A percentile compares a stretch with the other conserved stretches of the same genome.
Conservation (phyloP, 2,329 filamentous ascomycete species). For the Fusarium humuli region DNA sequence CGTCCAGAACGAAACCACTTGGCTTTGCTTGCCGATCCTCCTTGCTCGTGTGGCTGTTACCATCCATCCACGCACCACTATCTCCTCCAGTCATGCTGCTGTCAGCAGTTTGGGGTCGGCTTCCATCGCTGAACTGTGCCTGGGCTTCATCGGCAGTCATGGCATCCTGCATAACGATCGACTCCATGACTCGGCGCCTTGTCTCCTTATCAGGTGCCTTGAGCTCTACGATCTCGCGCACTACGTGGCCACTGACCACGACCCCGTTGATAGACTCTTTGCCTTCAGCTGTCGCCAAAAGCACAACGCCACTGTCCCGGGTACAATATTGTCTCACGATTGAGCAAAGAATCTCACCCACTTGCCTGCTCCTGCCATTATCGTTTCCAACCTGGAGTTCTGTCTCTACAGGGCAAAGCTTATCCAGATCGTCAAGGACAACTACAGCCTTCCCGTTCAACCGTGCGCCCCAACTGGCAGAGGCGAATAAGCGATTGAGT, state of each 20-base stretch:
- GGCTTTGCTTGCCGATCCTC: conserved; percentile 50
- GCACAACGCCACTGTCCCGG: conserved; percentile 81
- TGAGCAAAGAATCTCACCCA: conserved; percentile 88
- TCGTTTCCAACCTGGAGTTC: conserved; percentile 94
- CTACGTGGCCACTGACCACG: conserved; percentile 89
- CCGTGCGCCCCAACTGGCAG: conserved; percentile 89
- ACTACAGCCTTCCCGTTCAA: conserved; percentile 86
- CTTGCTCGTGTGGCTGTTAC: conserved; percentile 67
- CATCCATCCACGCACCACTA: conserved; percentile 80
- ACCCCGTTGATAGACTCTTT: conserved; percentile 94
- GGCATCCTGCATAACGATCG: conserved; percentile 72
- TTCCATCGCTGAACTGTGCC: conserved; percentile 57
- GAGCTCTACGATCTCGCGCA: conserved; percentile 88
- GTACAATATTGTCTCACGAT: conserved; percentile 87
- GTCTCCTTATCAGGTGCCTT: conserved; percentile 95
- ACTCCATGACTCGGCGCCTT: conserved; percentile 83
- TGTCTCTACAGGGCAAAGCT: conserved; percentile 91
- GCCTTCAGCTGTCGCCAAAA: conserved; percentile 90
- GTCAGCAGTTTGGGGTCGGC: conserved; percentile 68
- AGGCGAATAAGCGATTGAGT: conserved; percentile 84
- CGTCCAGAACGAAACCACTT: conserved; percentile 78
- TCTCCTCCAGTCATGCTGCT: conserved; percentile 67
- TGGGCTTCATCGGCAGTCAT: conserved; percentile 53
- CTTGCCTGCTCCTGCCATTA: conserved; percentile 90
- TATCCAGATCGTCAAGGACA: conserved; percentile 92